Evolutionary conservation across 495 filamentous ascomycete genomes (phyloP), one percentile per base, ranked within the genome.

Genomic region (Xylaria bambusicola): DNA sequence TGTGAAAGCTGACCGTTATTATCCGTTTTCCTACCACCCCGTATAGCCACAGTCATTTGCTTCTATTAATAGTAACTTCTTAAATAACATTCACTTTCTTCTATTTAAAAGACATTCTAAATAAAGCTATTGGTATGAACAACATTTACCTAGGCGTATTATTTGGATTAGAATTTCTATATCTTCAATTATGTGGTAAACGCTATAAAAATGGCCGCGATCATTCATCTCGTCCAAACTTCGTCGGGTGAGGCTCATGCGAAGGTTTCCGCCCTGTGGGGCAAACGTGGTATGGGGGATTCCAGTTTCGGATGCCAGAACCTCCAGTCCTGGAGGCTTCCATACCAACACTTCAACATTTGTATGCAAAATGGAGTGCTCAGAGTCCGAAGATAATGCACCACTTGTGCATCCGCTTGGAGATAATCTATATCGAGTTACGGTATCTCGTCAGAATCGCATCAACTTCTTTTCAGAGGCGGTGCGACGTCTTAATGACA

Each of bases 371-470:
- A n/a, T n/a, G n/a, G n/a, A n/a, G n/a, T n/a, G n/a, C 29, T 26
- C 33, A 12, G 17, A 10, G n/a, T 10, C 1, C 18, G 18, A 38
- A 36, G 9, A 35, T 17, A 17, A 51, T 8, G 29, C 17, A 0
- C 48, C 48, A 0, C 9, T 51, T 23, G 48, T 51, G 29, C 7
- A 17, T 2, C 17, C n/a, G 20, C 33, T 51, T 6, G n/a, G 50
- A 2, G 50, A 24, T 2, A 9, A 5, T n/a, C 12, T 26, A 40
- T 53, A 20, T 15, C 1, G 33, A 13, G 13, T 53, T 15, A 53
- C 35, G 6, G 15, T 53, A 42, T 53, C 35, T 2, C 51, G 35
- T 18, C 18, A 42, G 23, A 53, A 53, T 20, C 18, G 35, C 51
- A 10, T 42, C 17, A 18, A 6, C 17, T 29, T 52, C 0, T 40